phyloP scores from a whole-genome alignment of 139 green algal species.

The Coccomyxa sp. region DNA sequence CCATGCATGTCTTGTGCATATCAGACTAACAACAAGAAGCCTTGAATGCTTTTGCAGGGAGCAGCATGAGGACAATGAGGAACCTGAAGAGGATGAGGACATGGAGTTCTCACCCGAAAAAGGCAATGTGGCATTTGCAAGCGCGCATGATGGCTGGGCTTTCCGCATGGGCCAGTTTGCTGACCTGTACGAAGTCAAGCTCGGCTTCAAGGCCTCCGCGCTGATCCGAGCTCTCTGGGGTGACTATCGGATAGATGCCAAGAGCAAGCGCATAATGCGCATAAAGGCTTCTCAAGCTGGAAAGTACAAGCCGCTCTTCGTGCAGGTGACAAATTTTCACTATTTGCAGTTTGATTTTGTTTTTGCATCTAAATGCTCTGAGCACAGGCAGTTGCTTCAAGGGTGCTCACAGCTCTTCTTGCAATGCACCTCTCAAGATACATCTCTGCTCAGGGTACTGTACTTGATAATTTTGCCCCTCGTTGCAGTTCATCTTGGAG shows the following conservation, averaged over 20 bases:
- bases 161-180: constrained; percentile 88
- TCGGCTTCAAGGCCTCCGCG: constrained; percentile 61
- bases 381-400: too few species aligned
- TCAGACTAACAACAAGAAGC: too few species aligned
- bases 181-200: constrained; percentile 82
- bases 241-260: constrained; percentile 77
- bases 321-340: constrained; percentile 42
- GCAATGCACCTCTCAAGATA: too few species aligned
- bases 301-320: constrained; percentile 87
- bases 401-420: too few species aligned
- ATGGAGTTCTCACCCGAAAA: constrained; percentile 66
- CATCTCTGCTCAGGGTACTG: too few species aligned
- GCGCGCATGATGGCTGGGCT: constrained; percentile 91
- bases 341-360: not conserved
- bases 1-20: too few species aligned
- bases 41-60: not conserved
- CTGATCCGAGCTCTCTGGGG: constrained; percentile 80
- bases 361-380: too few species aligned
- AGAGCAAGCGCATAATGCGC: constrained; percentile 82
- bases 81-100: constrained; percentile 59
- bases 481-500: constrained; percentile 55
- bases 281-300: constrained; percentile 41
- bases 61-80: not conserved
- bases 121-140: constrained; percentile 94
- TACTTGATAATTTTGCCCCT: too few species aligned